A percentile compares a stretch with the other conserved stretches of the same genome.
Conservation (phyloP, 2,329 filamentous ascomycete genomes). For the Phaeosphaeria sp. region DNA sequence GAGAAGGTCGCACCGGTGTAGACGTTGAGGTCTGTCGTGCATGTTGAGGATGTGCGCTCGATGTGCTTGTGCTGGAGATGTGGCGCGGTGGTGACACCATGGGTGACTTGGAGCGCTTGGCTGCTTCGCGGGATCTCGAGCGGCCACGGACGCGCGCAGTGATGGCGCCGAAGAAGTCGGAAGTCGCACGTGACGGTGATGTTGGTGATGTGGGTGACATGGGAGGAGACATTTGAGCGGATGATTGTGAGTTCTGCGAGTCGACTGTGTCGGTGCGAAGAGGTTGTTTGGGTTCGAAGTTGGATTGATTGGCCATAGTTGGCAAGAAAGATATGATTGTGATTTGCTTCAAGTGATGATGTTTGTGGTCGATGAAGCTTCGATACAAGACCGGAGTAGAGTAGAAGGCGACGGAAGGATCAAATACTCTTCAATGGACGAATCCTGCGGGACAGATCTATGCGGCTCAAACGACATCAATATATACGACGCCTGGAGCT, state of each 20-base stretch:
- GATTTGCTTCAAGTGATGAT: not conserved
- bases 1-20: slow-evolving; percentile 23
- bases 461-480: slow-evolving; percentile 33
- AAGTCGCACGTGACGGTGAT: slow-evolving; percentile 18
- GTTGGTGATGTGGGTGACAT: slow-evolving; percentile 28
- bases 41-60: slow-evolving; percentile 20
- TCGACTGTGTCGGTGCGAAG: slow-evolving; percentile 38
- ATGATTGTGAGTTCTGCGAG: slow-evolving; percentile 35
- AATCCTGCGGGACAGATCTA: slow-evolving; percentile 21
- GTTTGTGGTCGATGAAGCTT: slow-evolving; percentile 2
- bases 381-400: slow-evolving; percentile 2
- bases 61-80: slow-evolving; percentile 16
- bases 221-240: slow-evolving; percentile 23
- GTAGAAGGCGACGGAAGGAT: slow-evolving; percentile 6
- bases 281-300: slow-evolving; percentile 39
- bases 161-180: slow-evolving; percentile 48
- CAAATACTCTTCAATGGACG: slow-evolving; percentile 17
- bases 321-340: not conserved
- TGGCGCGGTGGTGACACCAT: slow-evolving; percentile 37
- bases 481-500: slow-evolving; percentile 20
- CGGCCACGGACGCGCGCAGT: slow-evolving; percentile 41
- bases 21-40: slow-evolving; percentile 10
- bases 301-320: slow-evolving; percentile 31
- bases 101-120: slow-evolving; percentile 42
- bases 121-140: slow-evolving; percentile 37